phyloP scores from a whole-genome alignment of 2,329 filamentous ascomycete species.

The Helminthosporium solani region DNA sequence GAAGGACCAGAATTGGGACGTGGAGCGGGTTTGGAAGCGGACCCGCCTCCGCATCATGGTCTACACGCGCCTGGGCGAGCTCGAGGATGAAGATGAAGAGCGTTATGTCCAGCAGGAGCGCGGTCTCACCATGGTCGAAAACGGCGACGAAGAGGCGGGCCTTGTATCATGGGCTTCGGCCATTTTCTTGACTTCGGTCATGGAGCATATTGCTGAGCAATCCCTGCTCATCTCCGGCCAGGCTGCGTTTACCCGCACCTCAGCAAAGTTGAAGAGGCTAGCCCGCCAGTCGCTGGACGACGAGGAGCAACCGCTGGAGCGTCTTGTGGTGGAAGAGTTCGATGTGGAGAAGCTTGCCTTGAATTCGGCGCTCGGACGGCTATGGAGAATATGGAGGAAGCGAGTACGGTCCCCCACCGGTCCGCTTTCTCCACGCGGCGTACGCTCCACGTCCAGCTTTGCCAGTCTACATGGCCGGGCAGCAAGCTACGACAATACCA shows the following conservation, averaged over 20 bases:
- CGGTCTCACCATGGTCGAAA: conserved; percentile 57
- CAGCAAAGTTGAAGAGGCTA: conserved; percentile 43
- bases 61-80: conserved; percentile 90
- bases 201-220: conserved; percentile 93
- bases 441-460: conserved; percentile 30
- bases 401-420: conserved; percentile 57
- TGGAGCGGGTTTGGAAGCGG: conserved; percentile 93
- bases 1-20: conserved; percentile 68
- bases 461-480: conserved; percentile 32
- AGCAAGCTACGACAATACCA: conserved; percentile 31
- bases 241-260: conserved; percentile 69
- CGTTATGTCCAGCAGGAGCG: conserved; percentile 77
- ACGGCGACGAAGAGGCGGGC: conserved; percentile 41
- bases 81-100: conserved; percentile 98
- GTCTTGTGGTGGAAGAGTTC: conserved; percentile 79
- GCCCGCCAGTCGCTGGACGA: conserved; percentile 41
- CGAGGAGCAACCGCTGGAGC: conserved; percentile 61
- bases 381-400: conserved; percentile 97
- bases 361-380: conserved; percentile 79
- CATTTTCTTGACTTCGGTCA: conserved; percentile 91
- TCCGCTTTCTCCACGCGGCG: conserved; percentile 27
- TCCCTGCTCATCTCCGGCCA: conserved; percentile 84
- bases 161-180: conserved; percentile 84
- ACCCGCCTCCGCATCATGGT: conserved; percentile 95
- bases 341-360: conserved; percentile 93